Evolutionary conservation across 371 early-diverging fungal genomes (phyloP), one percentile per base, ranked within the genome.

Genomic region (Mortierella sp.): DNA sequence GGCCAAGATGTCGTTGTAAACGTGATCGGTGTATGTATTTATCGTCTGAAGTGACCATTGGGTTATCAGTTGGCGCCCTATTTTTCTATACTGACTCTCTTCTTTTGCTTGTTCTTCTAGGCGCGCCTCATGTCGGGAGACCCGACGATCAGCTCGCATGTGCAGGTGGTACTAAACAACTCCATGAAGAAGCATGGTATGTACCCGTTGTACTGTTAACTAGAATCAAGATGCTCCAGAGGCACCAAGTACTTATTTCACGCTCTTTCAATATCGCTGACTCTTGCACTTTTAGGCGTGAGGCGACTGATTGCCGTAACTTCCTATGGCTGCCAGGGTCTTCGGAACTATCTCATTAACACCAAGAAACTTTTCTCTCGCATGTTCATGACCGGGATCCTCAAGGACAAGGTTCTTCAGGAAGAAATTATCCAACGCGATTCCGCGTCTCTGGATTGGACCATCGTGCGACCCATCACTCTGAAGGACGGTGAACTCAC

Each of bases 161-260:
- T 61, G 2, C 76, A 76, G 24, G 76, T 76, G 14, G 49, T 76
- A n/a, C 39, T 76, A 11, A 68, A 61, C 55, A 76, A 69, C 28
- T 60, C 76, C 4, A 69, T 76, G 70, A 76, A 76, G 50, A 76
- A 69, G 50, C 76, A 76, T 50, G 70, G 72, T 72, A 61, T 19
- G 72, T 47, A 21, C 14, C 14, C 23, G 11, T 14, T 19, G 72
- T 47, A 21, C 14, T 7, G 15, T 21, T 14, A 34, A 34, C 37
- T 34, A 4, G 4, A 14, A 28, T 24, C 46, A 47, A 9, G 5
- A 27, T 21, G 19, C 6, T 31, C 12, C 14, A 4, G 26, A 24
- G 28, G 2, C 32, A 19, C 14, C 56, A 2, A 6, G 15, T 48
- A 19, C 19, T 48, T 27, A 46, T 12, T 39, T 24, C 41, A 52